These are phyloP conservation scores for Daldinia bambusicola DNA, from an alignment of 495 filamentous ascomycete genomes.

Conservation along the genomic window DNA sequence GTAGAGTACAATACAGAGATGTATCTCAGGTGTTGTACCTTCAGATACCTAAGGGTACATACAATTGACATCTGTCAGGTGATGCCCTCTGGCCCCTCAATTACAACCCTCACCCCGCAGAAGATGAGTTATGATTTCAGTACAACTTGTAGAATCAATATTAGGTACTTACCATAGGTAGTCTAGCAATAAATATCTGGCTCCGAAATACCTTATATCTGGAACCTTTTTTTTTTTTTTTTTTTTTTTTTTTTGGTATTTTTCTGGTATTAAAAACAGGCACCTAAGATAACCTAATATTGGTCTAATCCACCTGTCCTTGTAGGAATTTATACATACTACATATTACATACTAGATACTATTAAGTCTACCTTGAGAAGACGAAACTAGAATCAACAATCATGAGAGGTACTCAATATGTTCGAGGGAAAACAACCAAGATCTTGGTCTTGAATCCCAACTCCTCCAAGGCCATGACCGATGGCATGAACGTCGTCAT, in stretches of 20 bases:
- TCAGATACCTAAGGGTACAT: too few relatives aligned
- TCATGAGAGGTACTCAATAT: slow-evolving; percentile 45
- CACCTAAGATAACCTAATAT: background rate
- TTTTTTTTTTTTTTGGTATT: too few relatives aligned
- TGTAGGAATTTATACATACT: background rate
- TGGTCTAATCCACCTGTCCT: background rate
- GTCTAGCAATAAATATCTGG: too few relatives aligned
- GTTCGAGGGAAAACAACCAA: slow-evolving; percentile 48
- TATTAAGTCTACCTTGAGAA: background rate
- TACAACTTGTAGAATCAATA: background rate
- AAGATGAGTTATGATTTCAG: background rate
- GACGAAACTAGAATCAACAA: background rate
- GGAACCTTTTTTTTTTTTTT: too few relatives aligned
- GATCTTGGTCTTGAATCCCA: slow-evolving; percentile 91
- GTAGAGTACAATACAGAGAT: too few relatives aligned
- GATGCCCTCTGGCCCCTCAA: background rate
- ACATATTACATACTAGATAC: too few relatives aligned
- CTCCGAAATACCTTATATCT: too few relatives aligned
- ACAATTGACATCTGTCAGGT: slow-evolving; percentile 2
- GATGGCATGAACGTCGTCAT: slow-evolving; percentile 74
- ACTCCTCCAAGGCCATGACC: slow-evolving; percentile 87
- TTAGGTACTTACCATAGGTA: background rate
- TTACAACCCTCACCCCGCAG: slow-evolving; percentile 1
- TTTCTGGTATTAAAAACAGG: background rate
- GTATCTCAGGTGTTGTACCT: too few relatives aligned